A percentile compares a stretch with the other conserved stretches of the same genome.
Evolutionary conservation across 2,329 filamentous ascomycete species (phyloP).

Genomic region (Zymoseptoria ardabiliae): DNA sequence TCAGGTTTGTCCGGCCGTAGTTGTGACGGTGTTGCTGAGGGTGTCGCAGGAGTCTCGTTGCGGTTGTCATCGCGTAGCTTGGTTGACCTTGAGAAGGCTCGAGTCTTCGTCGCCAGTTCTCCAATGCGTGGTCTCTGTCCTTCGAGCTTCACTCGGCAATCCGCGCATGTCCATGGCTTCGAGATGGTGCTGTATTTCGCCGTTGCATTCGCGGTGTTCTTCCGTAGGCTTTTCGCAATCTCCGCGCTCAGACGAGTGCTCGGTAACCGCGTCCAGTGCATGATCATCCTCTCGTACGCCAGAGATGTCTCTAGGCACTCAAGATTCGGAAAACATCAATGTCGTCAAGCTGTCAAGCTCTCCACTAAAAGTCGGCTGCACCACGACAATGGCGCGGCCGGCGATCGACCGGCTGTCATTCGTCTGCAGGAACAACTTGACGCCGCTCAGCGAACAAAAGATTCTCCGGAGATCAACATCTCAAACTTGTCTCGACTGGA

Average conservation of each 20-base stretch:
- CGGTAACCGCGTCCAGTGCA: conserved; percentile 2
- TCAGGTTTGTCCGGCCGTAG: conserved; percentile 3
- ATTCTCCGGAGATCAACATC: neutral
- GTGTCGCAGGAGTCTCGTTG: neutral
- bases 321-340: neutral
- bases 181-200: neutral
- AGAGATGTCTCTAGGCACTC: neutral
- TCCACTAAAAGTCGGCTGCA: neutral
- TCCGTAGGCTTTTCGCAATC: neutral
- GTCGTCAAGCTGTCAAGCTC: neutral
- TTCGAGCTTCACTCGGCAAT: conserved; percentile 12
- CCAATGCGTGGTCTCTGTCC: conserved; percentile 1
- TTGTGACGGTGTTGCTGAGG: neutral
- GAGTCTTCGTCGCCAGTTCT: neutral
- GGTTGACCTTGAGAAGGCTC: conserved; percentile 10
- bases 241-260: conserved; percentile 4
- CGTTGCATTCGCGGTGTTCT: conserved; percentile 7
- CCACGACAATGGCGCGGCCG: neutral
- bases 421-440: neutral
- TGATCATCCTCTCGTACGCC: conserved; percentile 1
- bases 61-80: conserved; percentile 6
- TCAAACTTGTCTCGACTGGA: neutral
- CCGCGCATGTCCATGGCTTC: conserved; percentile 16
- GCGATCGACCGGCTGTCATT: neutral
- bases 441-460: neutral